Base-by-base conservation (phyloP, 768 basidiomycete genomes). In the Collybia mongolica region DNA sequence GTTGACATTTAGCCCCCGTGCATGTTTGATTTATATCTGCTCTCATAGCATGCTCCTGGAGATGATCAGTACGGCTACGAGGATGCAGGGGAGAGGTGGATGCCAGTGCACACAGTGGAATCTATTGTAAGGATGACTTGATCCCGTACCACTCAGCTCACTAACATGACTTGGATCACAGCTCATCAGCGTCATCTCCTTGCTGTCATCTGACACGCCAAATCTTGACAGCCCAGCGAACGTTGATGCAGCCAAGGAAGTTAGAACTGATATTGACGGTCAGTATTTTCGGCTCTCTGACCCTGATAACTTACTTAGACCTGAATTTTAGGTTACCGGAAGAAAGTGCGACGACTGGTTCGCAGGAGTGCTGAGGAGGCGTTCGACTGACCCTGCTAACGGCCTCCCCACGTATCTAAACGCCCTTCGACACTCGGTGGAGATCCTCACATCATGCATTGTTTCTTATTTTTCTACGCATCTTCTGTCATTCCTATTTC, bases 61-160 rank as follows among this genome's bases (percentile, higher is more conserved):
- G 92, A 95, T 35, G 96, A 99, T 69, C 90, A 98, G 66, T 98
- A 90, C 59, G 90, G 96, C 9, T 98, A 96, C 61, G 97, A 99
- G 67, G 92, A 95, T 60, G 93, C 97, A 1, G 88, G 92, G 39
- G 97, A 99, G 72, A 74, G 97, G 54, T 99, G 97, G 97, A 74
- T 95, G 76, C 97, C 97, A 3, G 93, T 99, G 40, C 97, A 99
- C 66, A 90, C 90, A 1, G 88, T 98, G 28, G 94, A 98, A 73
- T 93, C 93, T 5, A 98, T 99, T 56, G 96, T 98, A 58, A 65
- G 77, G 64, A 17, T 15, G 18, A 1, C 12, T 20, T 23, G 43
- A 32, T 22, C 24, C 22, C 15, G 1, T 5, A 32, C 24, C 9
- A 24, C 8, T 35, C 55, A 36, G 49, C 29, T 48, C 48, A 44